phyloP scores from a whole-genome alignment of 2,329 filamentous ascomycete species.

The Ciborinia camelliae region DNA sequence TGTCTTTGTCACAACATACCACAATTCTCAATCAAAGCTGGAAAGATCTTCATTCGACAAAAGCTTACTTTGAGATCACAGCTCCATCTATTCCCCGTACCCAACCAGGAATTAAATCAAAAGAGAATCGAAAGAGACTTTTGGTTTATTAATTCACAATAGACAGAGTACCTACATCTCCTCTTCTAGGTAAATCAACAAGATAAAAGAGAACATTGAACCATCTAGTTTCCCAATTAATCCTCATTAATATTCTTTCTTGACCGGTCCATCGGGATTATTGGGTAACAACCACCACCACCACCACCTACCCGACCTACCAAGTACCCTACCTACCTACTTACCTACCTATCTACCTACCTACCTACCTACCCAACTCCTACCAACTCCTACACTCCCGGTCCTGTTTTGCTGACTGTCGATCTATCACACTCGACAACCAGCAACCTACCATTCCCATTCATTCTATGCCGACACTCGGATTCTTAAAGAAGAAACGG shows the following conservation, averaged over 20 bases:
- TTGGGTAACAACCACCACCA: slow-evolving; percentile 1
- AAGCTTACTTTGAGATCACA: background rate
- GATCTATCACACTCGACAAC: slow-evolving; percentile 31
- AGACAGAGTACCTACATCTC: no score
- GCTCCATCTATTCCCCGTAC: background rate
- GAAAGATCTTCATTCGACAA: slow-evolving; percentile 6
- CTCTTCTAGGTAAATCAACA: background rate
- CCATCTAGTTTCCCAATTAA: background rate
- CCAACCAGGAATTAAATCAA: background rate
- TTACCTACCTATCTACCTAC: slow-evolving; percentile 19
- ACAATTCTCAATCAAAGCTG: slow-evolving; percentile 4
- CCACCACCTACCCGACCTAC: no score
- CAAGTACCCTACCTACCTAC: slow-evolving; percentile 9
- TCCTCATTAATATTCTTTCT: background rate
- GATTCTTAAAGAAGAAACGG: slow-evolving; percentile 97
- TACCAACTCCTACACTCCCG: slow-evolving; percentile 31
- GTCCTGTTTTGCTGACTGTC: slow-evolving; percentile 27
- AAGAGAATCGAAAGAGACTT: background rate
- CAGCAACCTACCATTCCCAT: slow-evolving; percentile 28
- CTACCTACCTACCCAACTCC: slow-evolving; percentile 22
- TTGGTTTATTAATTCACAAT: background rate
- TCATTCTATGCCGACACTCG: slow-evolving; percentile 82
- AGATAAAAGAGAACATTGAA: background rate
- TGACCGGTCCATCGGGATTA: background rate
- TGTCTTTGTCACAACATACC: slow-evolving; percentile 13